These are phyloP conservation scores for Fallopia convolvulus DNA, from an alignment of 148 eudicot genomes.

Conservation along the genomic window DNA sequence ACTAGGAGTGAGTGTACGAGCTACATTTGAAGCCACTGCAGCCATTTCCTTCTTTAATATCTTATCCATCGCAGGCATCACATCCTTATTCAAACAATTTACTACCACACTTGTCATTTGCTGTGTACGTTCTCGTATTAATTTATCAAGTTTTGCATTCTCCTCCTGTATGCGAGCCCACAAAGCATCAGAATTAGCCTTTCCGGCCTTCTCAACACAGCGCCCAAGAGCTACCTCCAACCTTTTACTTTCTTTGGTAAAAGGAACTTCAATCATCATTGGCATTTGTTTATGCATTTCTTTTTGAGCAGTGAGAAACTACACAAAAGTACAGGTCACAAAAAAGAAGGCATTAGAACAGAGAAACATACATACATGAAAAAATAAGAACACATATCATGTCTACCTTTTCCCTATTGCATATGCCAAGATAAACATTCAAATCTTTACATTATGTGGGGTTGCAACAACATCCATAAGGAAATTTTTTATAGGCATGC, in stretches of 20 bases:
- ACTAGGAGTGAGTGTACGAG: slow-evolving; percentile 61
- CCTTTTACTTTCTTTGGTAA: slow-evolving; percentile 73
- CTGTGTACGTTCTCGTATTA: slow-evolving; percentile 53
- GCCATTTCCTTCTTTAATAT: slow-evolving; percentile 69
- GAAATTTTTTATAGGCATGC: too few species aligned
- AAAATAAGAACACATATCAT: background rate
- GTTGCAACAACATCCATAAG: too few species aligned
- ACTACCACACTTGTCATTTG: slow-evolving; percentile 45
- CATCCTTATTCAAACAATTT: slow-evolving; percentile 55
- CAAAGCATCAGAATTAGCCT: slow-evolving; percentile 77
- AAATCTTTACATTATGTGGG: too few species aligned
- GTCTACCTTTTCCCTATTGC: background rate
- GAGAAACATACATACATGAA: background rate
- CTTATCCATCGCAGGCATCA: slow-evolving; percentile 56
- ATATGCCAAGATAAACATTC: background rate
- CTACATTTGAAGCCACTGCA: slow-evolving; percentile 56
- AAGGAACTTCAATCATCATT: slow-evolving; percentile 16
- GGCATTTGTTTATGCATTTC: slow-evolving; percentile 76
- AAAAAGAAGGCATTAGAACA: background rate
- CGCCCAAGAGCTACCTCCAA: slow-evolving; percentile 63
- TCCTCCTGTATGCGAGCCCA: slow-evolving; percentile 81
- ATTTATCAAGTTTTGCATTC: slow-evolving; percentile 64
- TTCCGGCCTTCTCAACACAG: slow-evolving; percentile 61
- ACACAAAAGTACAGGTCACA: slow-evolving; percentile 8
- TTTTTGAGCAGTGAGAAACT: slow-evolving; percentile 54